These are phyloP conservation scores for Cercophora sp. DNA, from an alignment of 495 filamentous ascomycete species.

Conservation along the genomic window DNA sequence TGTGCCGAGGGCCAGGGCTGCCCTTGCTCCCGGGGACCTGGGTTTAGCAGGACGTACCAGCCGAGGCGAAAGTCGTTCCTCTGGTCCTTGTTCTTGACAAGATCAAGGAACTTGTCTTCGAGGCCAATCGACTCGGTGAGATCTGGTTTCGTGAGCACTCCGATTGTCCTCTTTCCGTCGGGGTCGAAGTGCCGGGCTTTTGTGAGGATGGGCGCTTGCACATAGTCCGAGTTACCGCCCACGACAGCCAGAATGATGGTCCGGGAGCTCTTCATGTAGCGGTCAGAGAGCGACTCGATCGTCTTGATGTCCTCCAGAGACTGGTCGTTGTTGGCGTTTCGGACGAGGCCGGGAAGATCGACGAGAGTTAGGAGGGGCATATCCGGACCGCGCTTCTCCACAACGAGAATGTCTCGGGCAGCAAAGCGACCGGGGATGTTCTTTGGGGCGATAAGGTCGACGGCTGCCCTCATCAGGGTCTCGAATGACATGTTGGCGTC, in stretches of 20 bases:
- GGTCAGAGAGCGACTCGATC: slow-evolving; percentile 42
- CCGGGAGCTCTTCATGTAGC: slow-evolving; percentile 49
- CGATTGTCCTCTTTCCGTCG: slow-evolving; percentile 43
- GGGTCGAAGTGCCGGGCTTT: slow-evolving; percentile 44
- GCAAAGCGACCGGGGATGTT: slow-evolving; percentile 35
- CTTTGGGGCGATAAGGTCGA: slow-evolving; percentile 37
- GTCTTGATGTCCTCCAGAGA: slow-evolving; percentile 42
- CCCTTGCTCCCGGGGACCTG: slow-evolving; percentile 37
- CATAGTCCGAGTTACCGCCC: slow-evolving; percentile 48
- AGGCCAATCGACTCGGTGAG: slow-evolving; percentile 38
- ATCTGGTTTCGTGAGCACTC: slow-evolving; percentile 53
- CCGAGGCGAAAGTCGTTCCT: slow-evolving; percentile 53
- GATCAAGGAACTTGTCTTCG: slow-evolving; percentile 49
- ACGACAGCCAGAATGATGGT: slow-evolving; percentile 53
- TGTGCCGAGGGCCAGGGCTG: slow-evolving; percentile 29
- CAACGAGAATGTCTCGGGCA: slow-evolving; percentile 45
- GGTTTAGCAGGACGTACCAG: slow-evolving; percentile 61
- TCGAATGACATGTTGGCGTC: slow-evolving; percentile 31
- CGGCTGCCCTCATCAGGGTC: slow-evolving; percentile 29
- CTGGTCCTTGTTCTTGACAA: slow-evolving; percentile 54
- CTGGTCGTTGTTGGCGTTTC: slow-evolving; percentile 45
- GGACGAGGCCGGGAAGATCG: slow-evolving; percentile 53
- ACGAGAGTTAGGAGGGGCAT: slow-evolving; percentile 53
- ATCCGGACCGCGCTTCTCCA: slow-evolving; percentile 51
- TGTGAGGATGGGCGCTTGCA: slow-evolving; percentile 45